Base-by-base conservation (phyloP, 2,329 filamentous ascomycete species). In the Botrytis paeoniae region DNA sequence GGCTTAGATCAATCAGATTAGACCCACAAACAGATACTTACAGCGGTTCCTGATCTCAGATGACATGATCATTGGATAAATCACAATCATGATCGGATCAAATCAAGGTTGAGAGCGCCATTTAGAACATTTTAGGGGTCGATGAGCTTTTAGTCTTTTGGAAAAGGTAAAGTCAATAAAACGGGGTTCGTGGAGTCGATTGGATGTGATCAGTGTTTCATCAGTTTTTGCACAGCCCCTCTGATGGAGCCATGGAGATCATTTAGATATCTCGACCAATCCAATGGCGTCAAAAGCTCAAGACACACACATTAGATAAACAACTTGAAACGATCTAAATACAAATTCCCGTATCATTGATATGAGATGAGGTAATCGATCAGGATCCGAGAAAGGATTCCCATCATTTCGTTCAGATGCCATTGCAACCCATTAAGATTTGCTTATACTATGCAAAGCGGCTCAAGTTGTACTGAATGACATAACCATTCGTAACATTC, bases 371-470 rank as follows among this genome's bases (percentile, higher is more conserved):
- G 39, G 32, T 59, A 61, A 60, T 70, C 51, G 43, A 65, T 71
- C 16, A 71, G 70, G 70, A 71, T 71, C 29, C 45, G 61, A 65
- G 70, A 71, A 66, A 71, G 69, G 69, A 71, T 71, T 65, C 43
- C 69, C 60, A 51, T 71, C 59, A 71, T 64, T 54, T 64, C 57
- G 4, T 41, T 37, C 41, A 51, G 63, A 64, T 71, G 32, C 35
- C 69, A 70, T 45, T 51, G 16, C 43, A 37, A 41, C 59, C 2
- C 39, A 71, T 64, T 51, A 62, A 71, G 37, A 71, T 71, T 71
- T 64, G 69, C 69, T 64, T 64, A 70, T 64, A n/a, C 39, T 62
- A 62, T 45, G 37, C 41, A 32, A 51, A 39, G 41, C 41, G 18
- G n/a, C 18, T 63, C 41, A 43, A 39, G 41, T 35, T 32, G 9